Evolutionary conservation across 805 yeast species (phyloP).

Genomic region (Saitoella complicata): DNA sequence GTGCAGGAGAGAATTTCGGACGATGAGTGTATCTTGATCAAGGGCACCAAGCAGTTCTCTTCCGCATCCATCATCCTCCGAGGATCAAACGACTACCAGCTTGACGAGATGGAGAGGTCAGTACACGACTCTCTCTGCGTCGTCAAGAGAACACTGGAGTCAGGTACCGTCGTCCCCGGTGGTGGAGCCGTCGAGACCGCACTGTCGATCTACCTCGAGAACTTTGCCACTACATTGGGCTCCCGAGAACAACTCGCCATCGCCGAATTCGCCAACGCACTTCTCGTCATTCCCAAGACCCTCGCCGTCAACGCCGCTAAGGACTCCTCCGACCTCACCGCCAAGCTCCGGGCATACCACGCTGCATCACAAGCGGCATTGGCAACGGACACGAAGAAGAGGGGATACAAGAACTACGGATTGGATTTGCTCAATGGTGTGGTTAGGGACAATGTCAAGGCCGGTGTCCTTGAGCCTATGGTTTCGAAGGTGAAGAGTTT

Average conservation of each 20-base stretch:
- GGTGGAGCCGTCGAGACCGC: slow-evolving; percentile 99
- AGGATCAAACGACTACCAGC: slow-evolving; percentile 76
- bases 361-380: slow-evolving; percentile 83
- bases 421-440: slow-evolving; percentile 82
- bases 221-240: slow-evolving; percentile 85
- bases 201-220: slow-evolving; percentile 81
- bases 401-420: slow-evolving; percentile 79
- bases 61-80: slow-evolving; percentile 82
- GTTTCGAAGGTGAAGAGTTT: slow-evolving; percentile 81
- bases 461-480: slow-evolving; percentile 93
- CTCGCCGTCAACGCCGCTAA: slow-evolving; percentile 95
- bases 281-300: slow-evolving; percentile 87
- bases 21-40: slow-evolving; percentile 87
- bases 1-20: slow-evolving; percentile 81
- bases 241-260: slow-evolving; percentile 95
- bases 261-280: slow-evolving; percentile 87
- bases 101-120: slow-evolving; percentile 98
- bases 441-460: slow-evolving; percentile 64
- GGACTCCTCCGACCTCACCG: slow-evolving; percentile 86
- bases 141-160: slow-evolving; percentile 87
- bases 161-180: slow-evolving; percentile 92
- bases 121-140: slow-evolving; percentile 87
- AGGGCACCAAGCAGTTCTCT: slow-evolving; percentile 81
- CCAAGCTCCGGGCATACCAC: slow-evolving; percentile 90
- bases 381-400: slow-evolving; percentile 68